Base-by-base conservation (phyloP, 805 yeast genomes). In the Metschnikowia vanudenii region DNA sequence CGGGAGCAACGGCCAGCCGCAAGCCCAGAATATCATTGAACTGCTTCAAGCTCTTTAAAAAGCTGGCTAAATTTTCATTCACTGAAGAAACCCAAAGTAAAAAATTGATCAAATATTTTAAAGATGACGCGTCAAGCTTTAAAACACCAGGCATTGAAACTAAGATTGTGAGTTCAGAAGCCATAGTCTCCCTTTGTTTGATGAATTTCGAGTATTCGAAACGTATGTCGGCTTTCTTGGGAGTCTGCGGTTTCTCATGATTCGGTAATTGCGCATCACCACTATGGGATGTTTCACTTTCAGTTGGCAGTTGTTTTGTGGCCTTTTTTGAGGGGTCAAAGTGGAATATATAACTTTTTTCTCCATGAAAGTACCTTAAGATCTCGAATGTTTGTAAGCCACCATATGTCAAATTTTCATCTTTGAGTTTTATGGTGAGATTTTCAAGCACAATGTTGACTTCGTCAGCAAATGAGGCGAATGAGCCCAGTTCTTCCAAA, bases 151-250 rank as follows among this genome's bases (percentile, higher is more conserved):
- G 61, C 47, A 80, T 80, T 0, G 81, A 69, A 17, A 76, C 59
- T 2, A 80, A 57, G 0, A 74, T 24, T 0, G 81, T 75, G 16
- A 69, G 59, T 34, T 74, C 74, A 0, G 59, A 46, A 8, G 40
- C 37, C 16, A 19, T 11, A 3, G 34, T 8, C 2, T 43, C 42
- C 4, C 52, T 51, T 10, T 50, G 1, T 3, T 35, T 24, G 8
- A 20, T 16, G 3, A 36, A 1, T 10, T 53, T 58, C 8, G 58
- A 69, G 18, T 73, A 47, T 56, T 82, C 86, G 57, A 82, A 78
- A 29, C 83, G 57, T 2, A 82, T 39, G 52, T 82, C 88, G 6
- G 77, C 75, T 34, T 71, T 73, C 1, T 39, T 35, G 11, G 47
- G n/a, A 1, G 29, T 7, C n/a, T 8, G 11, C 8, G 13, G 22